These are phyloP conservation scores for Roridomyces roridus DNA, from an alignment of 768 basidiomycete species.

Conservation along the genomic window DNA sequence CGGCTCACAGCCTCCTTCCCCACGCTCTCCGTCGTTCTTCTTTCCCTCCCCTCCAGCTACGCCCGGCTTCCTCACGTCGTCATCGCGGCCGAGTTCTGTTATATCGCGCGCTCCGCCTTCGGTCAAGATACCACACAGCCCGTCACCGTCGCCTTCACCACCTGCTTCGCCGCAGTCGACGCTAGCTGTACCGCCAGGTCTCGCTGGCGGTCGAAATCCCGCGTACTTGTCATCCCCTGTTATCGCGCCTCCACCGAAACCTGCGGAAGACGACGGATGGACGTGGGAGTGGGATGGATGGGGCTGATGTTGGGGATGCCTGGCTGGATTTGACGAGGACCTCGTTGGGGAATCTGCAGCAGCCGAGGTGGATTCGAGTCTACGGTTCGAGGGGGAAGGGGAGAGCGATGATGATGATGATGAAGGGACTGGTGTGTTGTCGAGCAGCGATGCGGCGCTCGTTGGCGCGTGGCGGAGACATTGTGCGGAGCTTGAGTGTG, in stretches of 20 bases:
- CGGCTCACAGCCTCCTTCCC: background rate
- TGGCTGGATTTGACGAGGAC: background rate
- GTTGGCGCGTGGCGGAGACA: constrained; percentile 22
- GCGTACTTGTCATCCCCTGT: background rate
- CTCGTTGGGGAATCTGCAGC: background rate
- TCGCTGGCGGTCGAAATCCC: background rate
- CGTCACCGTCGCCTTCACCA: constrained; percentile 8
- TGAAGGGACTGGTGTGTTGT: background rate
- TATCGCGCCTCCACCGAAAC: background rate
- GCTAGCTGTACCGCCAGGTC: constrained; percentile 4
- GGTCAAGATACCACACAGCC: background rate
- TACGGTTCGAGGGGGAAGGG: background rate
- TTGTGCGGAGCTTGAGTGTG: constrained; percentile 11
- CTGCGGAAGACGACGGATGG: background rate
- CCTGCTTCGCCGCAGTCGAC: background rate
- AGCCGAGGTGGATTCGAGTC: background rate
- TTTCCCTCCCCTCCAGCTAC: constrained; percentile 12
- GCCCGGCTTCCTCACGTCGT: background rate
- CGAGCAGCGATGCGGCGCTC: constrained; percentile 17
- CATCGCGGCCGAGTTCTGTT: background rate
- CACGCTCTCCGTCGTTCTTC: constrained; percentile 11
- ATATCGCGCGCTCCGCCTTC: background rate
- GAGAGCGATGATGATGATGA: background rate
- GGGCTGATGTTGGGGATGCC: constrained; percentile 3
- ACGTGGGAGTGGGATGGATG: constrained; percentile 25